phyloP scores from a whole-genome alignment of 2,329 filamentous ascomycete genomes.

The Cercospora brassicicola region DNA sequence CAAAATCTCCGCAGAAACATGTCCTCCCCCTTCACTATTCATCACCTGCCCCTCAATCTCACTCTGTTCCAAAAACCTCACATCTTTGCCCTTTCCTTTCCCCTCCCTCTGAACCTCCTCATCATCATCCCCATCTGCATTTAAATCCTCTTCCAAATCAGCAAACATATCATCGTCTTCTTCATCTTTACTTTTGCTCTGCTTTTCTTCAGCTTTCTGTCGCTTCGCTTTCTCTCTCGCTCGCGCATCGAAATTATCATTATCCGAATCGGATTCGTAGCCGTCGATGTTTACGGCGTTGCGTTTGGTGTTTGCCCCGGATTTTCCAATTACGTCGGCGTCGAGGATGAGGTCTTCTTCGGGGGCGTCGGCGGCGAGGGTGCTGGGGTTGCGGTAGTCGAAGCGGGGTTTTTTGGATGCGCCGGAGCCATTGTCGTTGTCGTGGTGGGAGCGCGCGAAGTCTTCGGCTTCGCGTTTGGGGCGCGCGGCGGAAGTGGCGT shows the following conservation, averaged over 20 bases:
- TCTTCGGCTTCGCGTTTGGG: constrained; percentile 82
- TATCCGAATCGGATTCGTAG: constrained; percentile 90
- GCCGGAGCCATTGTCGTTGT: no score
- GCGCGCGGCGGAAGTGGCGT: constrained; percentile 55
- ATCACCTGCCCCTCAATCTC: constrained; percentile 80
- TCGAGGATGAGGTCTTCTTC: constrained; percentile 73
- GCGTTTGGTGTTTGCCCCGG: constrained; percentile 73
- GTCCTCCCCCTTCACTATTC: constrained; percentile 70
- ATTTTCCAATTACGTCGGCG: constrained; percentile 83
- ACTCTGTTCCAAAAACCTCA: constrained; percentile 59
- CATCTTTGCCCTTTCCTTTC: constrained; percentile 60
- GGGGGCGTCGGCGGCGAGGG: constrained; percentile 76
- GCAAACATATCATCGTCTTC: constrained; percentile 79
- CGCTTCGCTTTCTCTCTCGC: constrained; percentile 47
- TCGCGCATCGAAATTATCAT: constrained; percentile 80
- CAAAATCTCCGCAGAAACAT: constrained; percentile 61
- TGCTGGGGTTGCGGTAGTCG: constrained; percentile 91
- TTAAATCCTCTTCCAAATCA: constrained; percentile 59
- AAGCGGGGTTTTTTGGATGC: constrained; percentile 83
- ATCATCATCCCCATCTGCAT: constrained; percentile 53
- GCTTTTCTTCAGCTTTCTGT: constrained; percentile 42
- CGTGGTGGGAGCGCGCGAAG: constrained; percentile 68
- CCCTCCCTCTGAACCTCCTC: constrained; percentile 54
- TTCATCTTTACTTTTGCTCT: constrained; percentile 56
- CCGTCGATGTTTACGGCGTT: constrained; percentile 95